phyloP scores from a whole-genome alignment of 177 flowering plant genomes.

The Telopea speciosissima region DNA sequence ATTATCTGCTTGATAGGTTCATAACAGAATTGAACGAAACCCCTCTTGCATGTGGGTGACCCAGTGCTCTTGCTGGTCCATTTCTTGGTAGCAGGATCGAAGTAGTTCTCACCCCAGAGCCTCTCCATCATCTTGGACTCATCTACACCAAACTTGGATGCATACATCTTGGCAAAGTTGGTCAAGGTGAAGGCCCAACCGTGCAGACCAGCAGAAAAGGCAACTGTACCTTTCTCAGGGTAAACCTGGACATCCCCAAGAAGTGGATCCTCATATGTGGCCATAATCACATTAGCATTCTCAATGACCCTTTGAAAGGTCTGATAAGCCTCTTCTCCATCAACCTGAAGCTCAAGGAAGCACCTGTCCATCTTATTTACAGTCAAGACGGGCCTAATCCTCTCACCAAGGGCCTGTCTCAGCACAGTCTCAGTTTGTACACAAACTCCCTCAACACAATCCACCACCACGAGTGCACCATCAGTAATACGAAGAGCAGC shows the following conservation, averaged over 20 bases:
- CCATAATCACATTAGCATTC: conserved; percentile 60
- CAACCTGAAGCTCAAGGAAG: conserved; percentile 55
- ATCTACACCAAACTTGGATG: conserved; percentile 48
- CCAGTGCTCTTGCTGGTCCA: conserved; percentile 54
- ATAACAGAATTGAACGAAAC: conserved; percentile 53
- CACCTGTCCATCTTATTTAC: conserved; percentile 62
- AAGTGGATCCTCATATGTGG: conserved; percentile 50
- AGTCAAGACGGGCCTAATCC: conserved; percentile 53
- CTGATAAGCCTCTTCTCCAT: conserved; percentile 61
- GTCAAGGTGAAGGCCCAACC: conserved; percentile 55
- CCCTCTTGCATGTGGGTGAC: conserved; percentile 45
- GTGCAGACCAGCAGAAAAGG: conserved; percentile 54
- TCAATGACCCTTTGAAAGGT: conserved; percentile 48
- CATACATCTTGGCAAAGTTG: conserved; percentile 52
- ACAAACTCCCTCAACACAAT: conserved; percentile 52
- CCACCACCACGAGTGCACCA: conserved; percentile 56
- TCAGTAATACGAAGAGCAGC: conserved; percentile 56
- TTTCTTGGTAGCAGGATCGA: conserved; percentile 47
- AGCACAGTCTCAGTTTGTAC: conserved; percentile 56
- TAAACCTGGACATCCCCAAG: conserved; percentile 56
- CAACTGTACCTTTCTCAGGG: conserved; percentile 57
- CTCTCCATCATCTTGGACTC: conserved; percentile 54
- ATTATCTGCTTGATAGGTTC: conserved; percentile 56
- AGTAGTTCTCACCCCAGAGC: conserved; percentile 55
- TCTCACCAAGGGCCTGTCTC: conserved; percentile 47